Percentiles rank a stretch among this genome's conserved stretches.
These are phyloP conservation scores for Moesziomyces antarcticus DNA, from an alignment of 1,284 basidiomycete species.

Conservation along the genomic window DNA sequence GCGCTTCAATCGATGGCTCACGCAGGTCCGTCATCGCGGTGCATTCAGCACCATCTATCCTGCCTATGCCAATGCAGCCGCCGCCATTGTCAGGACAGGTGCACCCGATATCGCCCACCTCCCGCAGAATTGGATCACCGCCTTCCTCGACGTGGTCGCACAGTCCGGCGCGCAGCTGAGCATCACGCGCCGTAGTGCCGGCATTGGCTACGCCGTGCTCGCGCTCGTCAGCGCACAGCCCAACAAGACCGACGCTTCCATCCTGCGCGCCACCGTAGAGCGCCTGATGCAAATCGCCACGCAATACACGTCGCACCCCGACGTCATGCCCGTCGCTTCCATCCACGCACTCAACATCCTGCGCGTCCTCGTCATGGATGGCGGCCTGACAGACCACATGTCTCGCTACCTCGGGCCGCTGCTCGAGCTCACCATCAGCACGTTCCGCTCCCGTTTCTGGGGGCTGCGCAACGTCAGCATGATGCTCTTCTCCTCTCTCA, in stretches of 20 bases:
- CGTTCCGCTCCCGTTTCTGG: conserved; percentile 67
- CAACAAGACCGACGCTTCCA: conserved; percentile 28
- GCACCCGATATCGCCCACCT: conserved; percentile 48
- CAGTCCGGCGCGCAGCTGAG: conserved; percentile 55
- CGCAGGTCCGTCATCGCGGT: conserved; percentile 67
- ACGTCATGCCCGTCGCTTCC: conserved; percentile 37
- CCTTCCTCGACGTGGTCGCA: conserved; percentile 52
- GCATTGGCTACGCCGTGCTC: conserved; percentile 67
- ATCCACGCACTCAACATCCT: conserved; percentile 68
- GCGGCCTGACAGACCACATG: conserved; percentile 48
- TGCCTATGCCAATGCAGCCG: conserved; percentile 59
- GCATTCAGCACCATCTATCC: conserved; percentile 68
- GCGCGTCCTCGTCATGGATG: conserved; percentile 62
- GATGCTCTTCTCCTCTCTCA: conserved; percentile 67
- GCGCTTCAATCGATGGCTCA: conserved; percentile 66
- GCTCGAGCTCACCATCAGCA: conserved; percentile 63
- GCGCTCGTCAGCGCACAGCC: conserved; percentile 63
- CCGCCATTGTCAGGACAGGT: conserved; percentile 49
- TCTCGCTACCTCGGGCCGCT: conserved; percentile 54
- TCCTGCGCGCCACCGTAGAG: conserved; percentile 31
- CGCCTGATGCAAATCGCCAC: conserved; percentile 42
- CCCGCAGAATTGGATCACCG: conserved; percentile 63
- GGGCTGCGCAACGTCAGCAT: conserved; percentile 68
- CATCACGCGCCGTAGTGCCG: conserved; percentile 68
- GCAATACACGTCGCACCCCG: conserved; percentile 17